A percentile compares a stretch with the other conserved stretches of the same genome.
These are phyloP conservation scores for Cryptococcus deneoformans DNA, from an alignment of 1,284 basidiomycete genomes.

Conservation along the genomic window DNA sequence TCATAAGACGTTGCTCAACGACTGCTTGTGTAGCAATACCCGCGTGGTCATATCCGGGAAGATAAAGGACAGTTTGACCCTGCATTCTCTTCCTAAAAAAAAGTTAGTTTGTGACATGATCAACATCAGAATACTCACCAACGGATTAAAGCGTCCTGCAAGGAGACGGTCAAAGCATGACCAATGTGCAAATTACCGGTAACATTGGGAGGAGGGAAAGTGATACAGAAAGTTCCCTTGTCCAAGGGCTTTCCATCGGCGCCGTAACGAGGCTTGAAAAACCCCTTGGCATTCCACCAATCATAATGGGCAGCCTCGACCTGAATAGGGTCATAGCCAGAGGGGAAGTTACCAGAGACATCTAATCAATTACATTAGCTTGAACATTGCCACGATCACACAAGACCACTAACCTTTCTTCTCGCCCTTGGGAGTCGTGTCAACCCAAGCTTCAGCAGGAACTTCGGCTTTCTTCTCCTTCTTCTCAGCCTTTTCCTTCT, in stretches of 20 bases:
- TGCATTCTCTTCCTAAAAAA: slow-evolving; percentile 84
- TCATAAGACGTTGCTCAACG: slow-evolving; percentile 90
- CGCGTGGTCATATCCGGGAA: slow-evolving; percentile 97
- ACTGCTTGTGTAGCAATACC: slow-evolving; percentile 99
- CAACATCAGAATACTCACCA: slow-evolving; percentile 59
- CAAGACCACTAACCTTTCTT: slow-evolving; percentile 68
- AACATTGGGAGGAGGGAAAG: slow-evolving; percentile 96
- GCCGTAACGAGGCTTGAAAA: slow-evolving; percentile 81
- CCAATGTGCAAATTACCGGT: slow-evolving; percentile 97
- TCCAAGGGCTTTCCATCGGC: slow-evolving; percentile 56
- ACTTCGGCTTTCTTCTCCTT: slow-evolving; percentile 60
- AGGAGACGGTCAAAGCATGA: slow-evolving; percentile 87
- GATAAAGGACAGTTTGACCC: slow-evolving; percentile 85
- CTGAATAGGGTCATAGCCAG: slow-evolving; percentile 90
- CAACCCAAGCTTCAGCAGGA: slow-evolving; percentile 64
- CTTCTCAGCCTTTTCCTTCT: slow-evolving; percentile 69
- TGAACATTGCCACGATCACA: neutral
- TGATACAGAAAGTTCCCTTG: slow-evolving; percentile 79
- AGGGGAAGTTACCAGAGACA: slow-evolving; percentile 65
- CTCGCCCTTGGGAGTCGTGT: slow-evolving; percentile 79
- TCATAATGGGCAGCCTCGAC: slow-evolving; percentile 98
- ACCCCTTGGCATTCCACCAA: slow-evolving; percentile 92
- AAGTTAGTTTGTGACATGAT: neutral
- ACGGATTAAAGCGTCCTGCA: slow-evolving; percentile 85
- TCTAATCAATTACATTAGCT: slow-evolving; percentile 56